Evolutionary conservation across 2,329 filamentous ascomycete genomes (phyloP).

Genomic region (Diaporthe ampelina): DNA sequence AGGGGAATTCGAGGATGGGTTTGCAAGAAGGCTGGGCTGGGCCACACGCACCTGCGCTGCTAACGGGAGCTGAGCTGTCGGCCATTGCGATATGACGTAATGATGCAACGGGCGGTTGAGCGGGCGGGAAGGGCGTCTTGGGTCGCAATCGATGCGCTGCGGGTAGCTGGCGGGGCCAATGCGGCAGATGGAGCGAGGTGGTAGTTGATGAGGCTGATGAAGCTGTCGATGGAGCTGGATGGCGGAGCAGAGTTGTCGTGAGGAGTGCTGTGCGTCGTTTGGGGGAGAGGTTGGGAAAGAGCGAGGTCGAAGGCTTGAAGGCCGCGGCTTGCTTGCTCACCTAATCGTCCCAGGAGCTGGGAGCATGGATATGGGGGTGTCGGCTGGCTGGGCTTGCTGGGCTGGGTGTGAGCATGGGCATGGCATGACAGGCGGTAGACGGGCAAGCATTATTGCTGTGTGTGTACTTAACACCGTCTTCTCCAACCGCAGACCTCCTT

Average conservation of each 20-base stretch:
- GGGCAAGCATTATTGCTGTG: too few relatives aligned
- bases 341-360: conserved; percentile 16
- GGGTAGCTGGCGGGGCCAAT: neutral
- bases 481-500: too few relatives aligned
- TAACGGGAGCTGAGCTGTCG: conserved; percentile 39
- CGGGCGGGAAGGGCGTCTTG: conserved; percentile 20
- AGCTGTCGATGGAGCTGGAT: conserved; percentile 15
- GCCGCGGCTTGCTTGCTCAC: conserved; percentile 27
- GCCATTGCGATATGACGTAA: conserved; percentile 44
- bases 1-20: neutral
- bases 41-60: conserved; percentile 40
- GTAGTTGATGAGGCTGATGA: conserved; percentile 9
- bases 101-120: conserved; percentile 18
- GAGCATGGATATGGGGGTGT: neutral
- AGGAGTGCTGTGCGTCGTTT: conserved; percentile 28
- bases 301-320: conserved; percentile 26
- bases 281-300: conserved; percentile 23
- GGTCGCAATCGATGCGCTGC: conserved; percentile 37
- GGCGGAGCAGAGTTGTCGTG: conserved; percentile 7
- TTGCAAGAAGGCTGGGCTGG: conserved; percentile 23
- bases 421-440: too few relatives aligned
- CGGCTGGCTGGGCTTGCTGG: too few relatives aligned
- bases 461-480: too few relatives aligned
- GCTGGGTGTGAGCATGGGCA: too few relatives aligned
- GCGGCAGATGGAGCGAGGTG: conserved; percentile 1